phyloP scores from a whole-genome alignment of 1,139 yeast genomes.

The Cylindricascospora bacillispora region DNA sequence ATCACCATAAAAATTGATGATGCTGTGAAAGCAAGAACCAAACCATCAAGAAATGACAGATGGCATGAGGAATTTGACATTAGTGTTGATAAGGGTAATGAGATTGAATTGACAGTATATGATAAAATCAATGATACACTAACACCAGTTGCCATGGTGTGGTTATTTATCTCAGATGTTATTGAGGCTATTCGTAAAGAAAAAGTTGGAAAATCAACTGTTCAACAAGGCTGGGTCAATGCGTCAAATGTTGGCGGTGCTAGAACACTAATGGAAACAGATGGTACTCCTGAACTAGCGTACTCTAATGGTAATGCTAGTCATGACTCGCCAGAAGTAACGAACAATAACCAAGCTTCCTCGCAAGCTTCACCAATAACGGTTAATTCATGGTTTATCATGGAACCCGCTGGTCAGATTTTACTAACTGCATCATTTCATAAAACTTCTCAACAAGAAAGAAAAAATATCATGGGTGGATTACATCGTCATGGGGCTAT shows the following conservation, averaged over 20 bases:
- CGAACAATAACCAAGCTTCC: slow-evolving; percentile 3
- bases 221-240: slow-evolving; percentile 76
- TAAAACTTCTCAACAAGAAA: slow-evolving; percentile 42
- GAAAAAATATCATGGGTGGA: slow-evolving; percentile 35
- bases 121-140: slow-evolving; percentile 56
- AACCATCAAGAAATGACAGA: slow-evolving; percentile 60
- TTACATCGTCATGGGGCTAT: slow-evolving; percentile 98
- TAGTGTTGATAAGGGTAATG: slow-evolving; percentile 81
- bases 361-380: slow-evolving; percentile 14
- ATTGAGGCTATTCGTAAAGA: slow-evolving; percentile 90
- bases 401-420: slow-evolving; percentile 92
- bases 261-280: slow-evolving; percentile 7
- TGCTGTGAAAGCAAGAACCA: slow-evolving; percentile 65
- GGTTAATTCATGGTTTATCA: slow-evolving; percentile 76
- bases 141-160: slow-evolving; percentile 85
- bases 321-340: slow-evolving; percentile 1
- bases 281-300: neutral
- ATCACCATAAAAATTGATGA: slow-evolving; percentile 79
- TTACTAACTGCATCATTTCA: slow-evolving; percentile 67
- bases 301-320: slow-evolving; percentile 1
- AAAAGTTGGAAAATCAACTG: slow-evolving; percentile 65
- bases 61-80: slow-evolving; percentile 79
- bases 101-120: slow-evolving; percentile 74
- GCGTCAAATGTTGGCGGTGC: slow-evolving; percentile 40
- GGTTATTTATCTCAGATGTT: slow-evolving; percentile 82